Percentiles rank a stretch among this genome's conserved stretches.
Conservation (phyloP, 768 basidiomycete genomes). For the Ramaria rubella region DNA sequence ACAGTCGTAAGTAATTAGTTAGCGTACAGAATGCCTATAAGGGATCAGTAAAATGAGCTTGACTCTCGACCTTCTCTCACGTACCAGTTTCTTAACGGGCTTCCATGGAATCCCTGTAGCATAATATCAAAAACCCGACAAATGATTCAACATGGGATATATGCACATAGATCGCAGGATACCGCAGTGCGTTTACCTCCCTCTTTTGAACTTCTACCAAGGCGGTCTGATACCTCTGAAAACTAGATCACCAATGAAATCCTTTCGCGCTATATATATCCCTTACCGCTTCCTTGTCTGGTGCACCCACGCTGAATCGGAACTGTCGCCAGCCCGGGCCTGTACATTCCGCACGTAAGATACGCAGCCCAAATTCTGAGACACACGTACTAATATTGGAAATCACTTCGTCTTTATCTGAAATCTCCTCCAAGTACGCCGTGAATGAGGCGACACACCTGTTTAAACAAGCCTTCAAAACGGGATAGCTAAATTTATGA, state of each 20-base stretch:
- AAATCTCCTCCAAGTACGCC: slow-evolving; percentile 60
- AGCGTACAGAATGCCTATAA: slow-evolving; percentile 48
- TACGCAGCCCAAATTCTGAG: background rate
- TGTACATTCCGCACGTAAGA: slow-evolving; percentile 16
- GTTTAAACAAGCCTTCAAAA: background rate
- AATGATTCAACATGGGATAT: background rate
- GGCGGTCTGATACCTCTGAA: slow-evolving; percentile 41
- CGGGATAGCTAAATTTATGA: background rate
- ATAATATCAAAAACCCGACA: slow-evolving; percentile 15
- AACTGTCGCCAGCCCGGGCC: slow-evolving; percentile 54
- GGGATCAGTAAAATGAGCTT: background rate
- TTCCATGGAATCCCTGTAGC: slow-evolving; percentile 63
- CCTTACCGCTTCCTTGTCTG: slow-evolving; percentile 53
- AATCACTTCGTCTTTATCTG: slow-evolving; percentile 45
- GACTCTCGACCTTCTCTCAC: background rate
- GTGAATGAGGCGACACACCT: slow-evolving; percentile 72
- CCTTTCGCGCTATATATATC: background rate
- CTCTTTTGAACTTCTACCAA: slow-evolving; percentile 33
- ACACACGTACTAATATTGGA: slow-evolving; percentile 41
- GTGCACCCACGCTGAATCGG: slow-evolving; percentile 62
- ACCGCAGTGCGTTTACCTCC: slow-evolving; percentile 36
- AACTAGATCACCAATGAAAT: background rate
- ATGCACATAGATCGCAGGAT: slow-evolving; percentile 31
- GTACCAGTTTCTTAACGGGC: slow-evolving; percentile 49
- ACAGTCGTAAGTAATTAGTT: background rate